Conservation (phyloP, 352 stramenopile species). For the Elongisporangium anandrum region DNA sequence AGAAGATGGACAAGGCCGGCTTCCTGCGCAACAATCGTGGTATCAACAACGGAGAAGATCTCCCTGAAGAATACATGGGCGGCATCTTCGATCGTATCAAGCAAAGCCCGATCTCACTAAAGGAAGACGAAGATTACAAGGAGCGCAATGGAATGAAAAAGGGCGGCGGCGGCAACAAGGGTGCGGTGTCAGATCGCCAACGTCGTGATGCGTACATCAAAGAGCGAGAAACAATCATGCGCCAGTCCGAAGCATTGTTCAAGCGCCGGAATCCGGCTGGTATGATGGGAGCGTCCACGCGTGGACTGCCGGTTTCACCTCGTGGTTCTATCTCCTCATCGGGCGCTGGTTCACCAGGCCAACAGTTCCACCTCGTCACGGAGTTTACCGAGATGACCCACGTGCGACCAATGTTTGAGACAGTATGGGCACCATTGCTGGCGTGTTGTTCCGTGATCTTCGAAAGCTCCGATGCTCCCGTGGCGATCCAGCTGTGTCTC, state of each 20-base stretch:
- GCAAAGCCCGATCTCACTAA: constrained; percentile 93
- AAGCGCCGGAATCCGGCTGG: constrained; percentile 49
- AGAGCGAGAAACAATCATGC: constrained; percentile 80
- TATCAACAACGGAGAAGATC: constrained; percentile 95
- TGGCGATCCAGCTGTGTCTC: constrained; percentile 92
- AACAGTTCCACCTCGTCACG: constrained; percentile 60
- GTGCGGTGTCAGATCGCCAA: constrained; percentile 52
- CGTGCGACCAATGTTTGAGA: constrained; percentile 98
- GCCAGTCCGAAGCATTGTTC: constrained; percentile 72
- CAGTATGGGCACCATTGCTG: constrained; percentile 96
- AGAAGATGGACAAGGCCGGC: constrained; percentile 96
- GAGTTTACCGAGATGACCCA: constrained; percentile 69
- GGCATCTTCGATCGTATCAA: constrained; percentile 97
- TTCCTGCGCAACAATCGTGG: constrained; percentile 98
- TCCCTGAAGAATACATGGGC: constrained; percentile 91
- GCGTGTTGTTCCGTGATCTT: constrained; percentile 97
- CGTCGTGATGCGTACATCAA: constrained; percentile 82
- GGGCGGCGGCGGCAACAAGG: constrained; percentile 24
- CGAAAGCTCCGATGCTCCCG: constrained; percentile 90
- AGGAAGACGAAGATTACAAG: constrained; percentile 92
- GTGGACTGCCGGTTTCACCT: constrained; percentile 12
- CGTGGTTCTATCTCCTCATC: not conserved
- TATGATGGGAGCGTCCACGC: constrained; percentile 16
- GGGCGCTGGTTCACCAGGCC: constrained; percentile 9
- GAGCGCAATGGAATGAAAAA: constrained; percentile 11